Base-by-base conservation (phyloP, 2,329 filamentous ascomycete species). In the Tetracladium maxilliforme region DNA sequence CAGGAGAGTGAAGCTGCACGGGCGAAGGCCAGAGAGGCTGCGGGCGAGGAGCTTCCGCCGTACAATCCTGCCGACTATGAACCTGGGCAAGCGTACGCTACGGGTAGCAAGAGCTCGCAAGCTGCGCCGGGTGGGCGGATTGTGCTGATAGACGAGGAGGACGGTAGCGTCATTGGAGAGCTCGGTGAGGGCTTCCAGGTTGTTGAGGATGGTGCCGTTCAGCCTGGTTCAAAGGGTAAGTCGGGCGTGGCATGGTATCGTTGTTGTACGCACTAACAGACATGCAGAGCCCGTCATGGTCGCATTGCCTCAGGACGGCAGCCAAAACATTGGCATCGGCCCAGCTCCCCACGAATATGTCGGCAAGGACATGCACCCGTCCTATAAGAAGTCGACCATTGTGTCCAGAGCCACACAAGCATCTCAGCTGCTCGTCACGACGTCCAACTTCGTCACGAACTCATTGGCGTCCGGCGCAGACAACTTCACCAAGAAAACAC, bases 161-260 rank as follows among this genome's bases (percentile, higher is more conserved):
- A 98, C 51, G 90, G 90, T 26, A 92, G 82, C 39, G 80, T 98
- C 7, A 80, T 98, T 15, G 90, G 90, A 22, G 87, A 98, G 54
- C 58, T 98, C 33, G 72, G 78, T 30, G 78, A 87, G 30, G 78
- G 76, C 11, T 87, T 82, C 42, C 61, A 84, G 35, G 66, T 93
- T 11, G 61, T 87, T 10, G 84, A 94, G 43, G 70, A 86, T 35
- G 60, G 69, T 15, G 64, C 62, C 25, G 62, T 98, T 33, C 71
- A 77, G 45, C 73, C 77, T 10, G 90, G 90, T n/a, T 87, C 80
- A 5, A 95, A 98, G 64, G 80, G 84, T 92, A 58, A 45, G 63
- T 42, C 6, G 22, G n/a, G n/a, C n/a, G n/a, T n/a, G n/a, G n/a
- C 14, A n/a, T 29, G 24, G 30, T 35, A 39, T 44, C 33, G 30